Base-by-base conservation (phyloP, 176 grass and related monocot species). In the Thalia dealbata region DNA sequence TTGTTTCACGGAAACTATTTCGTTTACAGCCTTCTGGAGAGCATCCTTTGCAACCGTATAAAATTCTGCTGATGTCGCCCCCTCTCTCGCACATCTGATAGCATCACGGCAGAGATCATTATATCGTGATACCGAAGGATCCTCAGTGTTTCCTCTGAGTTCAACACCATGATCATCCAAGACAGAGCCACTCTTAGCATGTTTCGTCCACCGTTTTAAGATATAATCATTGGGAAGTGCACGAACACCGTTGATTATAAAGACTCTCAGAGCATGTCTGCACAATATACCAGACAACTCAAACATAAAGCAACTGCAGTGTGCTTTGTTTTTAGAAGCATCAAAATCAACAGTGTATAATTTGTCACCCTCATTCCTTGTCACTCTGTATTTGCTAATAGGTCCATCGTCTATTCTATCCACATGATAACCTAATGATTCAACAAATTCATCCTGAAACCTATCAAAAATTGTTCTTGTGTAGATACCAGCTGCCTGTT, bases 171-270 rank as follows among this genome's bases (percentile, higher is more conserved):
- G 78, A 46, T 56, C 70, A 86, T 91, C 85, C 78, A 86, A 76
- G 41, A 72, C 71, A 78, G 32, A 48, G 61, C 52, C 79, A 67
- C 75, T 88, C 86, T 92, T 92, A 51, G 83, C 87, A 91, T 99
- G 85, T 21, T 86, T 99, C 67, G 95, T 88, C 95, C 95, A 99
- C 73, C 87, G 85, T 87, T 92, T 93, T 79, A 99, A 77, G 32
- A 93, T 86, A 79, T 88, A 92, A 64, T 85, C 71, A 67, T 84
- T 91, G 52, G 87, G 90, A 79, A 99, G 74, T 42, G 66, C 55
- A 27, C 90, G 83, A 32, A 99, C 76, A 61, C 87, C 83, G 86
- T 92, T 85, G 7, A 88, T 74, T 50, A 99, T 73, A 67, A 99
- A 88, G 73, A 93, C 78, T 64, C 85, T 86, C 64, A 99, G 78